These are phyloP conservation scores for Jimgerdemannia lactiflua DNA, from an alignment of 192 early-diverging fungal genomes.

Conservation along the genomic window DNA sequence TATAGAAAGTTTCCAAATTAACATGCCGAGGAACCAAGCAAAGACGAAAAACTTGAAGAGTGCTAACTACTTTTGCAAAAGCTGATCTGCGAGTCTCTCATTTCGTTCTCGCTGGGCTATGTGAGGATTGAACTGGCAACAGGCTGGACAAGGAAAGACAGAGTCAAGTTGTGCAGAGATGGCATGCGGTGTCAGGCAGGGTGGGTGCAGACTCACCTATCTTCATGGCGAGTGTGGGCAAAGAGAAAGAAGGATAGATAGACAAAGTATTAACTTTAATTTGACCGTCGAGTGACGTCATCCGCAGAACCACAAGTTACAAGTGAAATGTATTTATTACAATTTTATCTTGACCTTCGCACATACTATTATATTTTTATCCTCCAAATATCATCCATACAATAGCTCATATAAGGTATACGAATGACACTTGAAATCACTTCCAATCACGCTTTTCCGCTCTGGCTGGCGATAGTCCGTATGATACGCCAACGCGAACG, in stretches of 20 bases:
- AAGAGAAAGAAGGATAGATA: no score
- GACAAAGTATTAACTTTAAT: no score
- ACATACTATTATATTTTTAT: no score
- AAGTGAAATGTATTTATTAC: no score
- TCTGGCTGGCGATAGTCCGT: slow-evolving; percentile 21
- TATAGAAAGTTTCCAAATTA: not conserved
- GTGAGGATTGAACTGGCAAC: not conserved
- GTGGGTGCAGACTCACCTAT: not conserved
- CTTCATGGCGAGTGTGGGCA: not conserved
- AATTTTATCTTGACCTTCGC: no score
- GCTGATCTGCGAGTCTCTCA: not conserved
- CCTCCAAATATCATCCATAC: no score
- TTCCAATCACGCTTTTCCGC: not conserved
- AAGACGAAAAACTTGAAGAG: not conserved
- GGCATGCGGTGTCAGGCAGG: not conserved
- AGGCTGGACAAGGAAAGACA: not conserved
- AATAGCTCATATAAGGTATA: no score
- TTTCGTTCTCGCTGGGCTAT: not conserved
- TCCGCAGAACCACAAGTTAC: no score
- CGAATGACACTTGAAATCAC: no score
- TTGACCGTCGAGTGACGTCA: no score
- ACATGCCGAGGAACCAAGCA: not conserved
- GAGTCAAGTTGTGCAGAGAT: not conserved
- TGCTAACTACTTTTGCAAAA: not conserved
- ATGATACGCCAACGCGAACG: slow-evolving; percentile 40